A percentile compares a stretch with the other conserved stretches of the same genome.
Evolutionary conservation across 2,329 filamentous ascomycete species (phyloP).

Genomic region (Alternaria burnsii): DNA sequence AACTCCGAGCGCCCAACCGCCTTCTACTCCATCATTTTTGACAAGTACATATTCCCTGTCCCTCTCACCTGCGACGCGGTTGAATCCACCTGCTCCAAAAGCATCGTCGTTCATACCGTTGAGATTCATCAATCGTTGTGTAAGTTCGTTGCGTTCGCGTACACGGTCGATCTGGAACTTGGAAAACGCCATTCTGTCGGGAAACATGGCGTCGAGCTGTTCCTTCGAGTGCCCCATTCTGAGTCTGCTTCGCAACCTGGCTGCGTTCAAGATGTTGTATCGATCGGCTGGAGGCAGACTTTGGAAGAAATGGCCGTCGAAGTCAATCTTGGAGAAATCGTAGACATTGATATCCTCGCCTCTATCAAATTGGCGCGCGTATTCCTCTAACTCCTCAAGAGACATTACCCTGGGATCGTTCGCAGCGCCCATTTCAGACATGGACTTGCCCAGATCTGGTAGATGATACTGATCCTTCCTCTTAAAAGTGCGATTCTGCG

Average conservation of each 20-base stretch:
- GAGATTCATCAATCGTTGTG: slow-evolving; percentile 92
- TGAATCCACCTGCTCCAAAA: slow-evolving; percentile 67
- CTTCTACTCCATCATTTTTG: slow-evolving; percentile 93
- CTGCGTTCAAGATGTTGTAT: slow-evolving; percentile 97
- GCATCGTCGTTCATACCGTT: slow-evolving; percentile 88
- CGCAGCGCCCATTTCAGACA: slow-evolving; percentile 85
- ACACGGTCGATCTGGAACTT: slow-evolving; percentile 96
- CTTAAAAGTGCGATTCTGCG: slow-evolving; percentile 78
- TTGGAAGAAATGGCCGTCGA: slow-evolving; percentile 93
- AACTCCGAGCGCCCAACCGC: slow-evolving; percentile 94
- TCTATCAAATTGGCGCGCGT: slow-evolving; percentile 88
- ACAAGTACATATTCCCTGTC: slow-evolving; percentile 95
- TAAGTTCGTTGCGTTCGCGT: slow-evolving; percentile 89
- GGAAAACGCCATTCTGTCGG: slow-evolving; percentile 96
- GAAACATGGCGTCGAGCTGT: slow-evolving; percentile 95
- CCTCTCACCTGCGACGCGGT: slow-evolving; percentile 81
- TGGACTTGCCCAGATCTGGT: slow-evolving; percentile 79
- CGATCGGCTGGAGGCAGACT: slow-evolving; percentile 88
- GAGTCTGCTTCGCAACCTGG: slow-evolving; percentile 83
- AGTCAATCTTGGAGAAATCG: slow-evolving; percentile 98
- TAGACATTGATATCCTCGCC: slow-evolving; percentile 89
- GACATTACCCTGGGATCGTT: slow-evolving; percentile 98
- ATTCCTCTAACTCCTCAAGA: slow-evolving; percentile 90
- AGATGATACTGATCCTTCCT: slow-evolving; percentile 96
- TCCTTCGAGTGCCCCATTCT: slow-evolving; percentile 98